Percentiles rank a stretch among this genome's conserved stretches.
phyloP scores from a whole-genome alignment of 2,329 filamentous ascomycete species.

The Pseudopyricularia cyperi region DNA sequence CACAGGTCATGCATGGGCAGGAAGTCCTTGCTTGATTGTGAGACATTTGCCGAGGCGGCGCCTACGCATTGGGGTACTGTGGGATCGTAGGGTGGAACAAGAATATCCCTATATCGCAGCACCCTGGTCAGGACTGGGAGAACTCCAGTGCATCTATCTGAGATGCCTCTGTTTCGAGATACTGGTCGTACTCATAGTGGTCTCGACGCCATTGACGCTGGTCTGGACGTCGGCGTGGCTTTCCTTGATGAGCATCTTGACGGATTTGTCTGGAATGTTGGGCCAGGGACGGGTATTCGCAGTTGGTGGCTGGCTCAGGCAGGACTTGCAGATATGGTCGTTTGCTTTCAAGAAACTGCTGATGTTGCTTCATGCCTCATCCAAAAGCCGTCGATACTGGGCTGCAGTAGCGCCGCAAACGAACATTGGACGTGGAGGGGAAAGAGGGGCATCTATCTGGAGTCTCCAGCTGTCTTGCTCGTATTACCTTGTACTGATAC shows the following conservation, averaged over 20 bases:
- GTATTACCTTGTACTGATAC: no score
- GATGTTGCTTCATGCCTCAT: neutral
- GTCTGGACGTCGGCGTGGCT: conserved; percentile 36
- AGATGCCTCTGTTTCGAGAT: neutral
- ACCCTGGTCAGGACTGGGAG: neutral
- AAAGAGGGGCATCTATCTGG: no score
- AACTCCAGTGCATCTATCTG: neutral
- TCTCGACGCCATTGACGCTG: conserved; percentile 38
- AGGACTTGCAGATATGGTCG: neutral
- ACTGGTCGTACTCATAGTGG: conserved; percentile 32
- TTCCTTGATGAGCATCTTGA: conserved; percentile 39
- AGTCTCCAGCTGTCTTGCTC: no score
- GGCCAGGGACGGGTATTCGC: no score
- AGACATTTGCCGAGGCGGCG: conserved; percentile 1
- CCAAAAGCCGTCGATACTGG: neutral
- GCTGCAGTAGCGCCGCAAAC: neutral
- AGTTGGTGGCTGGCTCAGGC: neutral
- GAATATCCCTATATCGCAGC: conserved; percentile 57
- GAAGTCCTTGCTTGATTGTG: neutral
- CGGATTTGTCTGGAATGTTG: no score
- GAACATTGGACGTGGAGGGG: neutral
- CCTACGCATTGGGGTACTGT: conserved; percentile 73
- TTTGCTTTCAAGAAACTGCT: neutral
- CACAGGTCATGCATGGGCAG: neutral
- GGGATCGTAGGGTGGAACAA: conserved; percentile 77